Conservation (phyloP, 495 filamentous ascomycete species). For the Penicillium bialowiezense region DNA sequence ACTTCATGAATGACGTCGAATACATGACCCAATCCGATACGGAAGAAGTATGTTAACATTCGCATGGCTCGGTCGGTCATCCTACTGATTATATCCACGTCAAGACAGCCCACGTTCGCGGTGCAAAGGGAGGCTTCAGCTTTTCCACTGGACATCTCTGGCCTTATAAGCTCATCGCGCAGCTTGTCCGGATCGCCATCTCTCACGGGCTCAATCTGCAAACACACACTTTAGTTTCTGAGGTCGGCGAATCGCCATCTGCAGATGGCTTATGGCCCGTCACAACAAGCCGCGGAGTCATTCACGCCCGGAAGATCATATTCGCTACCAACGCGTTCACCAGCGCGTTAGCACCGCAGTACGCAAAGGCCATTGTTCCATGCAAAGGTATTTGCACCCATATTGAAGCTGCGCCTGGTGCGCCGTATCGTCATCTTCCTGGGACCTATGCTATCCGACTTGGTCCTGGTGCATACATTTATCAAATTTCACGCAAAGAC, state of each 20-base stretch:
- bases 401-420: constrained; percentile 55
- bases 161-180: constrained; percentile 63
- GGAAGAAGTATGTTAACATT: constrained; percentile 20
- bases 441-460: constrained; percentile 28
- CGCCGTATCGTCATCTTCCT: constrained; percentile 21
- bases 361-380: constrained; percentile 62
- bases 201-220: constrained; percentile 51
- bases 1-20: constrained; percentile 30
- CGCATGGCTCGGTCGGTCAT: too few relatives aligned
- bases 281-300: constrained; percentile 55
- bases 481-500: constrained; percentile 66
- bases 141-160: constrained; percentile 58
- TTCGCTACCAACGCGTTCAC: constrained; percentile 76
- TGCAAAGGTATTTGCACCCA: constrained; percentile 56
- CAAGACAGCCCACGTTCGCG: constrained; percentile 32
- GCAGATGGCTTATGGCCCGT: constrained; percentile 19
- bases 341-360: constrained; percentile 50
- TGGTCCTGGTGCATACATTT: constrained; percentile 30
- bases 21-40: constrained; percentile 22
- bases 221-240: constrained; percentile 55
- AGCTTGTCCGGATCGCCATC: constrained; percentile 46
- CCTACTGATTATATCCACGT: background rate
- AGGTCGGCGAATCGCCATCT: constrained; percentile 17
- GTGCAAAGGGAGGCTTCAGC: constrained; percentile 32
- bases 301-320: constrained; percentile 54